Percentiles rank a stretch among this genome's conserved stretches.
Evolutionary conservation across 1,284 basidiomycete species (phyloP).

Genomic region (Cutaneotrichosporon sp.): DNA sequence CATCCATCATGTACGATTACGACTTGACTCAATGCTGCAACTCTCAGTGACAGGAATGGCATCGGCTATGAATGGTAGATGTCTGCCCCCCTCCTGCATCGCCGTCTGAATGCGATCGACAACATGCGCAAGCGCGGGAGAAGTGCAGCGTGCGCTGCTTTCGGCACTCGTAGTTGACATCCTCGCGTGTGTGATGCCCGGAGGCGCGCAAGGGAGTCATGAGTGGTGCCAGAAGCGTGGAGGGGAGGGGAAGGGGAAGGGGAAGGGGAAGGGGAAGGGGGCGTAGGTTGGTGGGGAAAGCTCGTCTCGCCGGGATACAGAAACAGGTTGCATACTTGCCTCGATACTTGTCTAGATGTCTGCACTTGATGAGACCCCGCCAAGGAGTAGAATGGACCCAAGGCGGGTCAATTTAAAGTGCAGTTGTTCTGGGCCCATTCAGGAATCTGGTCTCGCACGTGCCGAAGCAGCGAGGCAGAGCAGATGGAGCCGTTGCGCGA

Average conservation of each 20-base stretch:
- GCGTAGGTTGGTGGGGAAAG: background rate
- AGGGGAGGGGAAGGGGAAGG: conserved; percentile 30
- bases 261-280: conserved; percentile 24
- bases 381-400: conserved; percentile 23
- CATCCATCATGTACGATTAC: background rate
- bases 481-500: conserved; percentile 44
- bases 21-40: too few species aligned
- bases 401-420: conserved; percentile 28
- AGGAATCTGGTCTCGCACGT: conserved; percentile 43
- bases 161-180: conserved; percentile 25
- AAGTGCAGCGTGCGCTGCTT: conserved; percentile 1
- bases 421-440: conserved; percentile 48
- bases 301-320: background rate
- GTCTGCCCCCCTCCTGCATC: conserved; percentile 3
- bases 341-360: conserved; percentile 12
- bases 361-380: conserved; percentile 32
- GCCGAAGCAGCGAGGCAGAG: conserved; percentile 35
- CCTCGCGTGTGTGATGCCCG: conserved; percentile 9
- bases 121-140: conserved; percentile 5
- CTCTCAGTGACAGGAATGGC: background rate
- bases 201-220: conserved; percentile 17
- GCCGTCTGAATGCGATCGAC: background rate
- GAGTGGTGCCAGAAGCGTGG: conserved; percentile 32
- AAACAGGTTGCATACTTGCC: conserved; percentile 7
- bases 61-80: background rate